A percentile compares a stretch with the other conserved stretches of the same genome.
Evolutionary conservation across 1,284 basidiomycete species (phyloP).

Genomic region (Cryptococcus sp.): DNA sequence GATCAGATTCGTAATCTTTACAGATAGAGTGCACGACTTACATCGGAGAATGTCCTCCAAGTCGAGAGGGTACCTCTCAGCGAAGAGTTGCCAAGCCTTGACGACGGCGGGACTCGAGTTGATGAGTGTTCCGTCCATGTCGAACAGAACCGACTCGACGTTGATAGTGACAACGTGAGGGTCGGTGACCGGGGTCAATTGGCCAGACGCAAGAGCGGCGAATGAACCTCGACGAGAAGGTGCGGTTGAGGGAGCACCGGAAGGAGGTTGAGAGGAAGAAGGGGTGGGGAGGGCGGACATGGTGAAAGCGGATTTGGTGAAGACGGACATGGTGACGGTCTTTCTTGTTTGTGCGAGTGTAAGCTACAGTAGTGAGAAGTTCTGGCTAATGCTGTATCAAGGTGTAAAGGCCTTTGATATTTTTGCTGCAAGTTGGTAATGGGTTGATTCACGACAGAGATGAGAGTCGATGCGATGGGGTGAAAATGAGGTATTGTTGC

Average conservation of each 20-base stretch:
- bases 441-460: too few species aligned
- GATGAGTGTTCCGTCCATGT: conserved; percentile 54
- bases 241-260: conserved; percentile 19
- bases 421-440: too few species aligned
- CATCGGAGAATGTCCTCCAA: conserved; percentile 50
- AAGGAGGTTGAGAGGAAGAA: conserved; percentile 32
- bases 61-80: conserved; percentile 48
- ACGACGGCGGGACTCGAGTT: conserved; percentile 52
- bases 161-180: conserved; percentile 56
- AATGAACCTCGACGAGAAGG: conserved; percentile 42
- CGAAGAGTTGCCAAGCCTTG: conserved; percentile 52
- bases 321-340: conserved; percentile 50
- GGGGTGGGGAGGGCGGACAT: conserved; percentile 51
- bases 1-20: neutral
- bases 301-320: conserved; percentile 54
- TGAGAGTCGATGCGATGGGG: too few species aligned
- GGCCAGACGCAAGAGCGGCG: conserved; percentile 49
- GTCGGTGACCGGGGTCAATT: conserved; percentile 76
- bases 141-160: conserved; percentile 53
- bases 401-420: neutral
- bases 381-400: neutral
- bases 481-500: too few species aligned
- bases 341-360: conserved; percentile 20
- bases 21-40: conserved; percentile 11
- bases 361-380: too few species aligned